phyloP scores from a whole-genome alignment of 352 stramenopile genomes.

The Globisporangium middletonii region DNA sequence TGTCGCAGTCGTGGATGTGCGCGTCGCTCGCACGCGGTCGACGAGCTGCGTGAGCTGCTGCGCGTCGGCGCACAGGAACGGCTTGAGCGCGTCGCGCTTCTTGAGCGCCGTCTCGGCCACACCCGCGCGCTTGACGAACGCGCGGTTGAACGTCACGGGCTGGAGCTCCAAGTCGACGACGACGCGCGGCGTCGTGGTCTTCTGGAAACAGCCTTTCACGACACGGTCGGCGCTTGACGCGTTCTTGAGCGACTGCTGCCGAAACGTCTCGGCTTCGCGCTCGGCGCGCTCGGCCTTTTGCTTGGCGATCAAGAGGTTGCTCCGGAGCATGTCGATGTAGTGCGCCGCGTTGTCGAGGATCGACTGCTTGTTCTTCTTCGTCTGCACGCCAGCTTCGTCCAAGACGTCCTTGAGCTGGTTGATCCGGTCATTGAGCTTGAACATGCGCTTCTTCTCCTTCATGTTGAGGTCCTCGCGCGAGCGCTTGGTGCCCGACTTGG shows the following conservation, averaged over 20 bases:
- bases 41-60: constrained; percentile 39
- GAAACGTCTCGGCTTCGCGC: constrained; percentile 45
- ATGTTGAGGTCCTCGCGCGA: constrained; percentile 77
- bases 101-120: constrained; percentile 38
- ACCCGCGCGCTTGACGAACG: constrained; percentile 48
- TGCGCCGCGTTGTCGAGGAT: constrained; percentile 62
- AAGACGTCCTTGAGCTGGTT: constrained; percentile 64
- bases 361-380: constrained; percentile 82
- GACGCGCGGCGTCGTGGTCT: constrained; percentile 51
- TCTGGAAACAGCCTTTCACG: constrained; percentile 46
- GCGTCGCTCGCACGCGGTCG: constrained; percentile 32
- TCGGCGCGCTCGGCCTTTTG: constrained; percentile 53
- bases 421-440: constrained; percentile 86
- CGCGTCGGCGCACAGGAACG: constrained; percentile 44
- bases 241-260: constrained; percentile 22
- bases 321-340: constrained; percentile 68
- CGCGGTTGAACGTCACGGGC: constrained; percentile 48
- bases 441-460: constrained; percentile 88
- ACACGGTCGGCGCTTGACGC: constrained; percentile 22
- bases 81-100: constrained; percentile 50
- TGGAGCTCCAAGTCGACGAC: constrained; percentile 54
- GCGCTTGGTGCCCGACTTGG: constrained; percentile 36
- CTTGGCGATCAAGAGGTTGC: constrained; percentile 48
- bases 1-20: constrained; percentile 34
- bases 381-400: constrained; percentile 57